Conservation (phyloP, 208 protist species). For the Leishmania amazonensis region DNA sequence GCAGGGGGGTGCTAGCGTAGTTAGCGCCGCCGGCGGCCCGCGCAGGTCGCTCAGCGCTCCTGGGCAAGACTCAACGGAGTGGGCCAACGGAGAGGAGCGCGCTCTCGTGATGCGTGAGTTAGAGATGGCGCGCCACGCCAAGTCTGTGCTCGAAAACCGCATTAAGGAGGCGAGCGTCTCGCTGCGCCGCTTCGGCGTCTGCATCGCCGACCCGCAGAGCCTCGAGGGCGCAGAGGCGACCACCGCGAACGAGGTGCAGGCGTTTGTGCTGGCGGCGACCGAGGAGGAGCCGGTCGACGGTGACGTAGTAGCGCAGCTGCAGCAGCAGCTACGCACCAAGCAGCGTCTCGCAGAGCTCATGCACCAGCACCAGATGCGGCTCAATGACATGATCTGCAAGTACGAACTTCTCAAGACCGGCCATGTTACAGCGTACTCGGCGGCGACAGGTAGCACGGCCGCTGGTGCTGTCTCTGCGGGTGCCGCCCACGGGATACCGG, state of each 20-base stretch:
- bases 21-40: slow-evolving; percentile 13
- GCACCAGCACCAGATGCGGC: slow-evolving; percentile 82
- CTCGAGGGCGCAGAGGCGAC: slow-evolving; percentile 27
- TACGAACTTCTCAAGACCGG: slow-evolving; percentile 91
- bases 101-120: slow-evolving; percentile 49
- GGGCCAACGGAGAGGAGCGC: slow-evolving; percentile 32
- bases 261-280: slow-evolving; percentile 73
- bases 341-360: slow-evolving; percentile 82
- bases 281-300: slow-evolving; percentile 71
- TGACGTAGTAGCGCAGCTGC: slow-evolving; percentile 76
- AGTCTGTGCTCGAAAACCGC: slow-evolving; percentile 57
- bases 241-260: slow-evolving; percentile 35
- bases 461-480: slow-evolving; percentile 4
- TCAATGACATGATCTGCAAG: slow-evolving; percentile 86
- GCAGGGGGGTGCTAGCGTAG: slow-evolving; percentile 3
- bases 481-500: not conserved
- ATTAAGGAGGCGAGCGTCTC: slow-evolving; percentile 85
- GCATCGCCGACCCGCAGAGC: slow-evolving; percentile 59
- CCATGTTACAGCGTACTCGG: slow-evolving; percentile 53
- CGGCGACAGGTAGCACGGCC: not conserved
- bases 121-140: slow-evolving; percentile 55
- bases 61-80: slow-evolving; percentile 7
- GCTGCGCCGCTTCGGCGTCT: slow-evolving; percentile 81
- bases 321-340: slow-evolving; percentile 90
- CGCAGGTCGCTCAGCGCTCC: slow-evolving; percentile 12